phyloP scores from a whole-genome alignment of 176 grass and related monocot genomes.

The Bromus sterilis region DNA sequence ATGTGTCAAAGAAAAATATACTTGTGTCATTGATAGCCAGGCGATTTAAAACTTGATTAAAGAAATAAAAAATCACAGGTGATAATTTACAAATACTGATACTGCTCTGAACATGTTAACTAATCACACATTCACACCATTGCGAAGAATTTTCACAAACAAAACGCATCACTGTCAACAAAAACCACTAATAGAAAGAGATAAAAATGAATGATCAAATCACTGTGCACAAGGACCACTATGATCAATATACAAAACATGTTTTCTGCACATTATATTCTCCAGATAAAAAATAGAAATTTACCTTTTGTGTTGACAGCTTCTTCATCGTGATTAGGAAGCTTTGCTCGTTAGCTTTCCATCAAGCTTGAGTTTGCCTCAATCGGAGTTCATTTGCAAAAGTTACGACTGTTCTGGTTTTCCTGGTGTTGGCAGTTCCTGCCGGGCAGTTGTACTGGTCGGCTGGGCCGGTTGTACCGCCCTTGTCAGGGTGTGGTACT shows the following conservation, averaged over 20 bases:
- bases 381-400: too few species aligned
- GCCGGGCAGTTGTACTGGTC: too few species aligned
- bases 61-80: background rate
- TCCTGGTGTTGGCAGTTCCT: too few species aligned
- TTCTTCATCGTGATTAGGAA: too few species aligned
- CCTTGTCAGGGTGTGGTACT: too few species aligned
- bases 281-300: background rate
- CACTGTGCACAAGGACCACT: background rate
- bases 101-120: background rate
- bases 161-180: background rate
- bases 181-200: background rate
- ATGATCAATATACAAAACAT: background rate
- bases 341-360: too few species aligned
- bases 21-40: background rate
- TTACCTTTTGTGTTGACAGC: constrained; percentile 22
- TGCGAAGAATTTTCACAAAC: background rate
- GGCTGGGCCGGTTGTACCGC: too few species aligned
- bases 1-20: background rate
- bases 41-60: background rate
- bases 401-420: too few species aligned
- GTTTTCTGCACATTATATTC: background rate
- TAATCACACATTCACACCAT: background rate
- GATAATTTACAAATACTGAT: constrained; percentile 16
- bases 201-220: constrained; percentile 12
- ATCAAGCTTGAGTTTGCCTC: too few species aligned